Conservation (phyloP, 768 basidiomycete species). For the Lentinula lateritia region DNA sequence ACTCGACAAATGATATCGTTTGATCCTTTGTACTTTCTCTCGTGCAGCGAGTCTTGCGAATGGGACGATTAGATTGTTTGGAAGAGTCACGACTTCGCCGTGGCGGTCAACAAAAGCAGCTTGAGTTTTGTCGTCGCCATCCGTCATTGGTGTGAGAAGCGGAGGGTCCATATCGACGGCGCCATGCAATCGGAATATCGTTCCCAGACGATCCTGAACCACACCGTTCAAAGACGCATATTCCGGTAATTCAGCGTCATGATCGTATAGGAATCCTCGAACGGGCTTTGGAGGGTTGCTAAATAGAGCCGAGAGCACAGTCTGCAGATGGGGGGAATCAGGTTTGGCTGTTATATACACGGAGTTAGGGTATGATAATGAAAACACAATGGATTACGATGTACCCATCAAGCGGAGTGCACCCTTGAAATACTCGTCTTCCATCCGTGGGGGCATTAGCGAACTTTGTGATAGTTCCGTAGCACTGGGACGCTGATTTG, state of each 20-base stretch:
- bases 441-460: conserved; percentile 68
- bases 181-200: conserved; percentile 84
- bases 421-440: conserved; percentile 83
- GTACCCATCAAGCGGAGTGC: conserved; percentile 71
- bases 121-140: conserved; percentile 57
- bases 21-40: conserved; percentile 61
- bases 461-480: conserved; percentile 78
- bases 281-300: conserved; percentile 60
- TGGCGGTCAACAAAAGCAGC: conserved; percentile 77
- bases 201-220: conserved; percentile 69
- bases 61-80: conserved; percentile 65
- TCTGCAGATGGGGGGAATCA: conserved; percentile 76
- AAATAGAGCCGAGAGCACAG: conserved; percentile 75
- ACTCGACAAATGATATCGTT: conserved; percentile 76
- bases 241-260: conserved; percentile 56
- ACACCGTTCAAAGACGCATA: conserved; percentile 66
- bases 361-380: not conserved
- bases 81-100: conserved; percentile 70
- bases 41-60: conserved; percentile 84
- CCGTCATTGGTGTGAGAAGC: conserved; percentile 59
- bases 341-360: conserved; percentile 50
- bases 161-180: conserved; percentile 86
- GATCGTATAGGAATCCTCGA: conserved; percentile 71
- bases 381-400: conserved; percentile 13
- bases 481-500: conserved; percentile 71